Percentiles rank a stretch among this genome's conserved stretches.
Evolutionary conservation across 306 rosid genomes (phyloP).

Genomic region (Adenanthera pavonina): DNA sequence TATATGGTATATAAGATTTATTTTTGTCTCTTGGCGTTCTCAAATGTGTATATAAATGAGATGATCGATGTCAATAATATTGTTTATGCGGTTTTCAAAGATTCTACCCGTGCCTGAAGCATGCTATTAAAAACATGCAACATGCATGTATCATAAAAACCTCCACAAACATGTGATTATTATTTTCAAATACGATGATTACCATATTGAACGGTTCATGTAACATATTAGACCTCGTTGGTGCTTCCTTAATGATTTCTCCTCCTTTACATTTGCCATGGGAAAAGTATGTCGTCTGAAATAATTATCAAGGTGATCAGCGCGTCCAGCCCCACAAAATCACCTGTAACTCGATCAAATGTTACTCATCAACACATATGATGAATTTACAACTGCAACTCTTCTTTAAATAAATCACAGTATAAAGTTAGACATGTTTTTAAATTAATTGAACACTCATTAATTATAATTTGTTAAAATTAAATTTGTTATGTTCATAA

Average conservation of each 20-base stretch:
- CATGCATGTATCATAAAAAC: constrained; percentile 35
- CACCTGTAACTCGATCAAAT: constrained; percentile 9
- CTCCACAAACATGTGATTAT: constrained; percentile 12
- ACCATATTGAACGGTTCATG: constrained; percentile 26
- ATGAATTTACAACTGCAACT: neutral
- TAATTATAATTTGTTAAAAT: neutral
- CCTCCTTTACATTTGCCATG: constrained; percentile 10
- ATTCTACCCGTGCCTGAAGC: constrained; percentile 23
- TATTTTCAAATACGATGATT: constrained; percentile 16
- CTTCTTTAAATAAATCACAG: neutral
- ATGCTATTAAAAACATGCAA: constrained; percentile 22
- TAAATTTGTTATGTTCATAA: neutral
- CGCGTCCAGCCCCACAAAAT: neutral
- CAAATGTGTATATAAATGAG: neutral
- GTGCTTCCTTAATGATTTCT: constrained; percentile 23
- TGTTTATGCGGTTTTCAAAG: constrained; percentile 26
- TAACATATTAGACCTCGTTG: constrained; percentile 5
- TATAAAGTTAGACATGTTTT: neutral
- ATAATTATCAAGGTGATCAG: neutral
- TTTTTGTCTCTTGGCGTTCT: constrained; percentile 21
- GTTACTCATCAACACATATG: neutral
- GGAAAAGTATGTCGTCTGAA: neutral
- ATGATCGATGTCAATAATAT: neutral
- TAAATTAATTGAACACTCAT: neutral
- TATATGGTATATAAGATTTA: no score